Evolutionary conservation across 768 basidiomycete species (phyloP), one percentile per base, ranked within the genome.

Genomic region (Tephrocybe sp.): DNA sequence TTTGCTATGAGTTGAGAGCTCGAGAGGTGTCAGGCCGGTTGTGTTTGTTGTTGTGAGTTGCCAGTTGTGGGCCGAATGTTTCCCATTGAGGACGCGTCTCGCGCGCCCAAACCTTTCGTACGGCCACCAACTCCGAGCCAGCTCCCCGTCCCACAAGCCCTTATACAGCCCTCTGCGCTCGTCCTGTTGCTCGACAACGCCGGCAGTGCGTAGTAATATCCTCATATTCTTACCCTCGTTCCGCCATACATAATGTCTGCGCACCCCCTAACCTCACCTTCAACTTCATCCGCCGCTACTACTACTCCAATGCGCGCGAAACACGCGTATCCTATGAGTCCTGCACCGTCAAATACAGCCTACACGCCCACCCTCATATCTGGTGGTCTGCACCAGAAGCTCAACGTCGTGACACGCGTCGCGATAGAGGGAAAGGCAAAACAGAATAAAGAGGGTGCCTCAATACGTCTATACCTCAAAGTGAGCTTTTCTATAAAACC

Each of bases 391-490:
- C 67, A 65, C 48, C 71, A 73, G 42, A 83, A 78, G 60, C 59
- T 83, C 43, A 88, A 87, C 60, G 69, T 90, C 13, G 86, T 89
- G 3, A 83, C 86, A 40, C 83, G 85, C 43, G 75, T 90, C 25
- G 82, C 81, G 19, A 79, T 91, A 42, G 85, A 88, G 60, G 88
- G 88, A 24, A 84, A 81, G 65, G 81, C 82, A 18, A 84, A 80
- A 64, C 76, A 78, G 47, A 79, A 76, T 1, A 70, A 78, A 38
- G 84, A 88, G 59, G 84, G 81, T 31, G 86, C 79, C 29, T 69
- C 78, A 15, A 78, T 91, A 43, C 83, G 75, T 56, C 82, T 90
- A 75, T 91, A 87, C 67, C 74, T 91, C 56, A 91, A 87, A 74
- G 88, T 86, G 51, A 42, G 56, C 46, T 23, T n/a, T 43, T 29